Evolutionary conservation across 768 basidiomycete genomes (phyloP), one percentile per base, ranked within the genome.

Genomic region (Crassisporium funariophilum): DNA sequence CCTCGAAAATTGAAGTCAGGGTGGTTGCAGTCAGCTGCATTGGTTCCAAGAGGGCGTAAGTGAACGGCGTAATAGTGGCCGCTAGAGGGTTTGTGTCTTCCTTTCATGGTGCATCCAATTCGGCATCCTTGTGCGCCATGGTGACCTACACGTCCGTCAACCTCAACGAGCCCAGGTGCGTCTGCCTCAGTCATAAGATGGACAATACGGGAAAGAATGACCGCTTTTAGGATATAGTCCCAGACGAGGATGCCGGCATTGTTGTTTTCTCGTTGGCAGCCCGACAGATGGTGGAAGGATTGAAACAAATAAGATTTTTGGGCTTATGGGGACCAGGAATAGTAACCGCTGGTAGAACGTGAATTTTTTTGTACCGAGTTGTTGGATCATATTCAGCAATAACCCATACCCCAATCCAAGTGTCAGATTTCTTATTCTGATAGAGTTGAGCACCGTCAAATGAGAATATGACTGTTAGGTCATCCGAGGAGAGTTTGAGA

Each of bases 391-490:
- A 41, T 60, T 29, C 27, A 7, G 27, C 27, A 29, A 29, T 29
- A 29, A 29, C 13, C 27, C 27, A 29, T 29, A 29, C 27, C 13
- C 27, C 27, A 29, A 29, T 29, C 27, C 27, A 29, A 29, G 27
- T 29, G 27, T 29, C 27, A 13, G 27, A 29, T 29, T 29, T 29
- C 27, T 64, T 44, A 40, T 46, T 20, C 29, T 20, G 16, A 58
- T 61, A 54, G 51, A 62, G 39, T 33, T 47, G 46, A 19, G 46
- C 46, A 20, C 46, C 39, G 15, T 47, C 38, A 33, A 47, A 21
- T 20, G 38, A 47, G 21, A 41, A 41, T 12, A 35, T 35, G 24
- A 41, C 19, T 19, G 31, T 34, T 19, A 27, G 23, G 19, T 47
- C 39, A 9, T 41, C 24, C 13, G 13, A 12, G 39, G 46, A 41